Conservation (phyloP, 2,329 filamentous ascomycete genomes). For the Aspergillus japonicus region DNA sequence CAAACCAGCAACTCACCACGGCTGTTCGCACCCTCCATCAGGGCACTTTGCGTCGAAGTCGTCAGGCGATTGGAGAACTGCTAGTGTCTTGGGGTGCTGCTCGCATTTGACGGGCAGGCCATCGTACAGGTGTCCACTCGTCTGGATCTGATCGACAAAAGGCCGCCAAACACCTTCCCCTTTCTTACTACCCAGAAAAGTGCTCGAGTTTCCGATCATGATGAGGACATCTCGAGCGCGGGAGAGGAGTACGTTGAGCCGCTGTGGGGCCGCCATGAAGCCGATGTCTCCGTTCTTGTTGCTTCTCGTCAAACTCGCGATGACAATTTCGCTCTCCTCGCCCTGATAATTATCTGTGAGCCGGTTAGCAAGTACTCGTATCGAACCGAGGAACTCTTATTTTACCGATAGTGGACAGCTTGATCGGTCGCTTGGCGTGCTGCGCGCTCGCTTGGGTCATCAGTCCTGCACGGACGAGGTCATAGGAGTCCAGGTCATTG, state of each 20-base stretch:
- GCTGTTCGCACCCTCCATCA: slow-evolving; percentile 66
- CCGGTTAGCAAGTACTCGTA: too few species aligned
- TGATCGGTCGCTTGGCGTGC: slow-evolving; percentile 53
- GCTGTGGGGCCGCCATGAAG: slow-evolving; percentile 65
- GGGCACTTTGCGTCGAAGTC: slow-evolving; percentile 65
- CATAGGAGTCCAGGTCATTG: slow-evolving; percentile 66
- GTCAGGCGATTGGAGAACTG: slow-evolving; percentile 48
- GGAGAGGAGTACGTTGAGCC: slow-evolving; percentile 69
- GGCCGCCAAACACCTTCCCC: slow-evolving; percentile 58
- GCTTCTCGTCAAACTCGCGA: slow-evolving; percentile 66
- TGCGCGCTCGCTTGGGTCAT: slow-evolving; percentile 54
- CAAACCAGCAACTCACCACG: slow-evolving; percentile 35
- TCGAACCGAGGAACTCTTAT: slow-evolving; percentile 45
- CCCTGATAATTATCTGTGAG: slow-evolving; percentile 74
- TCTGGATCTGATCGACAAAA: slow-evolving; percentile 58
- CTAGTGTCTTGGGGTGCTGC: slow-evolving; percentile 53
- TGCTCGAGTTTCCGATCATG: slow-evolving; percentile 68
- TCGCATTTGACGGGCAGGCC: slow-evolving; percentile 63
- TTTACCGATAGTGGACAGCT: slow-evolving; percentile 69
- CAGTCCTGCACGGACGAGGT: slow-evolving; percentile 63
- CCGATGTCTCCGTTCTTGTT: slow-evolving; percentile 65
- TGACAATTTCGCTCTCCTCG: slow-evolving; percentile 71
- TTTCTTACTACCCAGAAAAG: slow-evolving; percentile 61
- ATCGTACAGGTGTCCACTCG: slow-evolving; percentile 54
- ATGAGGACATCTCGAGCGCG: slow-evolving; percentile 65